A percentile compares a stretch with the other conserved stretches of the same genome.
These are phyloP conservation scores for Fraxinus excelsior DNA, from an alignment of 257 asterid species.

Conservation along the genomic window DNA sequence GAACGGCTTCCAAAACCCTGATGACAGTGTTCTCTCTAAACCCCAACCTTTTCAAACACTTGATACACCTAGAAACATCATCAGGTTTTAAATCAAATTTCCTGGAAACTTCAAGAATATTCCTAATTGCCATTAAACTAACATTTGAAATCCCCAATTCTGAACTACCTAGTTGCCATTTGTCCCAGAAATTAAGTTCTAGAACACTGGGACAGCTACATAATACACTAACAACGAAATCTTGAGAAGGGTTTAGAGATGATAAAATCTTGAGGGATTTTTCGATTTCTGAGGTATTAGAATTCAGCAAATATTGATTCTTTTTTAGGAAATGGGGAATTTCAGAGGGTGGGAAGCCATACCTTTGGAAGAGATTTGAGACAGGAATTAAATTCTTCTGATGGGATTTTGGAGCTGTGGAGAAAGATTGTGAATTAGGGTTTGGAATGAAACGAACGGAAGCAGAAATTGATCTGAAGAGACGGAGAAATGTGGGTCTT, in stretches of 20 bases:
- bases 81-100: conserved; percentile 51
- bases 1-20: conserved; percentile 64
- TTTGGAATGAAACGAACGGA: conserved; percentile 8
- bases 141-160: conserved; percentile 35
- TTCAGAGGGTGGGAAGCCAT: conserved; percentile 56
- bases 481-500: background rate
- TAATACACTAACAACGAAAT: conserved; percentile 57
- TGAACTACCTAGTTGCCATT: conserved; percentile 48
- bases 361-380: conserved; percentile 54
- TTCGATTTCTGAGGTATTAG: conserved; percentile 43
- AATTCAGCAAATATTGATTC: conserved; percentile 48
- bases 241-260: conserved; percentile 51
- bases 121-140: conserved; percentile 37
- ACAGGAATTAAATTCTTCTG: conserved; percentile 38
- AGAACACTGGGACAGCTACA: conserved; percentile 58
- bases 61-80: conserved; percentile 38
- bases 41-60: conserved; percentile 54
- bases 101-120: conserved; percentile 47
- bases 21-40: conserved; percentile 43
- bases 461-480: conserved; percentile 23
- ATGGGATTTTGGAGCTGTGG: conserved; percentile 15
- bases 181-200: conserved; percentile 50
- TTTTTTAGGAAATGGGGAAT: conserved; percentile 47
- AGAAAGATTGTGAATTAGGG: conserved; percentile 21
- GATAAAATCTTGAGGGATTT: conserved; percentile 52